These are phyloP conservation scores for Cystoderma amianthinum DNA, from an alignment of 768 basidiomycete species.

Conservation along the genomic window DNA sequence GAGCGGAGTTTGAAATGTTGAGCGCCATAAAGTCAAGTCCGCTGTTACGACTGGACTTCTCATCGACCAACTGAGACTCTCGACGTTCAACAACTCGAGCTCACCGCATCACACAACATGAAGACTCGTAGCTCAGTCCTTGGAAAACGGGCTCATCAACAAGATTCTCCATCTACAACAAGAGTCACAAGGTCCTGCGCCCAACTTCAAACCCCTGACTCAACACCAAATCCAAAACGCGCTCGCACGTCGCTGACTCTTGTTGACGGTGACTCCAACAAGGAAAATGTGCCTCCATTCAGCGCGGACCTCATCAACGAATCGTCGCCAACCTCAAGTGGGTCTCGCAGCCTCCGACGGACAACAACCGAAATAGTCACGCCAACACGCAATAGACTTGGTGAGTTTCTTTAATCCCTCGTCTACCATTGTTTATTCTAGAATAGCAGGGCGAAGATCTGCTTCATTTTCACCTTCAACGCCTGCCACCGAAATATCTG, in stretches of 20 bases:
- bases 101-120: slow-evolving; percentile 18
- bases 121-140: slow-evolving; percentile 44
- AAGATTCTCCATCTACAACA: slow-evolving; percentile 20
- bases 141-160: slow-evolving; percentile 41
- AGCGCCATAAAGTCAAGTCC: background rate
- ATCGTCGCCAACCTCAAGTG: slow-evolving; percentile 28
- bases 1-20: background rate
- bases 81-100: background rate
- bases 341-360: slow-evolving; percentile 30
- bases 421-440: slow-evolving; percentile 8
- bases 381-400: slow-evolving; percentile 34
- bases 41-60: background rate
- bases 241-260: slow-evolving; percentile 36
- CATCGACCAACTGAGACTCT: background rate
- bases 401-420: slow-evolving; percentile 24
- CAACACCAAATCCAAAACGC: slow-evolving; percentile 62
- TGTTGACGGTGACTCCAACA: slow-evolving; percentile 56
- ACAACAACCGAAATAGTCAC: slow-evolving; percentile 24
- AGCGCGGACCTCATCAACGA: slow-evolving; percentile 26
- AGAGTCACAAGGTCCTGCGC: slow-evolving; percentile 21
- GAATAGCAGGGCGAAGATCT: slow-evolving; percentile 35
- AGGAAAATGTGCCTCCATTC: slow-evolving; percentile 75
- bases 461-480: slow-evolving; percentile 45
- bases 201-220: slow-evolving; percentile 52
- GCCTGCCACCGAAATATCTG: slow-evolving; percentile 33